Evolutionary conservation across 176 grass and related monocot genomes (phyloP), one percentile per base, ranked within the genome.

Genomic region (Elymus sibiricus): DNA sequence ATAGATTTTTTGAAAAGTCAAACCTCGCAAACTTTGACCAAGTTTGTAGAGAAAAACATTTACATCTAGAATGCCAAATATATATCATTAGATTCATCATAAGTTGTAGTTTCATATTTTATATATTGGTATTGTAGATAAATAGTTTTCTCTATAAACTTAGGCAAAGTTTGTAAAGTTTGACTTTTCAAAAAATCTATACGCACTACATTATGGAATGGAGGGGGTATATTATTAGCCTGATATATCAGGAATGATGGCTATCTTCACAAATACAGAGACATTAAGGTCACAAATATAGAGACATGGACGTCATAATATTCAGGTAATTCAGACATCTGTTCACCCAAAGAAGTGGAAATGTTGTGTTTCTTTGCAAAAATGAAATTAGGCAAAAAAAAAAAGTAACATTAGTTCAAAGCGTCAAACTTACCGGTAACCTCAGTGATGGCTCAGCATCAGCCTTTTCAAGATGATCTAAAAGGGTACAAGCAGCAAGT

Each of bases 401-500:
- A 11, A 44, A 3, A 53, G 49, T 53, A 55, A 51, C 11, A 74
- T 22, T 32, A 31, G 46, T 58, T 64, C 47, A 62, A 76, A 38
- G 43, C 34, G 85, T 56, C 28, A 74, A 81, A 44, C 85, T 87
- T 92, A 98, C 97, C 64, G 84, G 83, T 88, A 94, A 87, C 73
- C 90, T 83, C 88, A 92, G 82, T 22, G 90, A 90, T 79, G 90
- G 86, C 43, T 94, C 88, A 44, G 88, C 47, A 68, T 90, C 90
- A 89, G 92, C 82, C 70, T 89, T 90, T 71, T 79, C 84, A 85
- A 94, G 83, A 80, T 90, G 88, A 66, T 92, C 88, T 83, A 98
- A 82, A 32, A 95, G 82, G 34, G 87, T 86, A 92, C 75, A 86
- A 65, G 94, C 94, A 39, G 92, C 94, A 79, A 86, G 76, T n/a